A percentile compares a stretch with the other conserved stretches of the same genome.
phyloP scores from a whole-genome alignment of 73 alveolate genomes.

The Halteria grandinella region DNA sequence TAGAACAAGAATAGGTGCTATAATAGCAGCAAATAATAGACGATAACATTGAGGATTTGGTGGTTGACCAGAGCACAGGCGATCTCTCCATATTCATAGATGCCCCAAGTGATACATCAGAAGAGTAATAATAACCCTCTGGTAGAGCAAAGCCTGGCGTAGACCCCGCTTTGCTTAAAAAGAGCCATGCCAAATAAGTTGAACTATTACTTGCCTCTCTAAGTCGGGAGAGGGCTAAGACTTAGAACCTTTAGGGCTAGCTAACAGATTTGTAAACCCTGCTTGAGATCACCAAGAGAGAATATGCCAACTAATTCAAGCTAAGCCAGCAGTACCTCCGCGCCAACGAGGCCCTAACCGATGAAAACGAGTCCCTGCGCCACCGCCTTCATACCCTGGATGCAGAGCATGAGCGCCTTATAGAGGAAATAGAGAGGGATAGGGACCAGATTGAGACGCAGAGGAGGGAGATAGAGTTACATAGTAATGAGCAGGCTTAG shows the following conservation, averaged over 20 bases:
- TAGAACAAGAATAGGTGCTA: background rate
- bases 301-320: background rate
- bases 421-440: background rate
- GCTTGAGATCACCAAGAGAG: slow-evolving; percentile 22
- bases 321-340: background rate
- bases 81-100: background rate
- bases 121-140: background rate
- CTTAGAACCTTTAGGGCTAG: too few relatives aligned
- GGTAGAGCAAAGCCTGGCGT: background rate
- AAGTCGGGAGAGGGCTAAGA: slow-evolving; percentile 8
- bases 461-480: background rate
- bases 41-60: slow-evolving; percentile 12
- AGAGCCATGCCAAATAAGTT: slow-evolving; percentile 7
- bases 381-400: background rate
- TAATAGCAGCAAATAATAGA: background rate
- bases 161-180: slow-evolving; percentile 9
- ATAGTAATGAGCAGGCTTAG: background rate
- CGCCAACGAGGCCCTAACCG: background rate
- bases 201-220: slow-evolving; percentile 15
- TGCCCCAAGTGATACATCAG: background rate
- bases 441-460: background rate
- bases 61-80: slow-evolving; percentile 30
- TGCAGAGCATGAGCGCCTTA: slow-evolving; percentile 19
- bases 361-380: slow-evolving; percentile 6
- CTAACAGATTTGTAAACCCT: slow-evolving; percentile 6